Evolutionary conservation across 2,329 filamentous ascomycete genomes (phyloP), one percentile per base, ranked within the genome.

Genomic region (Talaromyces funiculosus): DNA sequence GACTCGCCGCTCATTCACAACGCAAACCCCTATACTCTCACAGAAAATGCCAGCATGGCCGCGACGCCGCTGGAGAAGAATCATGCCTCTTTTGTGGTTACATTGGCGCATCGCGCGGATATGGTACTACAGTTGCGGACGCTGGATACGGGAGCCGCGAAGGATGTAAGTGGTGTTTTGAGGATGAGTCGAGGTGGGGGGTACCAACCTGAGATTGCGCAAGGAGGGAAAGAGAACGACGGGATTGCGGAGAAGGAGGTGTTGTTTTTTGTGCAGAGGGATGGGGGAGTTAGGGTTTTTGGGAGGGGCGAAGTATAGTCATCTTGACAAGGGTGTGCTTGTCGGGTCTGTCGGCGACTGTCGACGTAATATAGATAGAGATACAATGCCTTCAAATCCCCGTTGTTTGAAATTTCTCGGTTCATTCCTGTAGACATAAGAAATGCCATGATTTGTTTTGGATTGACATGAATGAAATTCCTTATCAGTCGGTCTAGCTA

Each of bases 81-180:
- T 62, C 86, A 90, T 67, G 84, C 89, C 1, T 82, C 86, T n/a
- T 84, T 96, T 62, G 76, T 89, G 20, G 79, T 92, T 37, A 84
- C 83, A 5, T 75, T 88, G 64, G 89, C 88, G n/a, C 91, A 97
- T 71, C 82, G 85, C 67, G 90, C 92, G 8, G 77, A 84, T n/a
- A 79, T 83, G 64, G 82, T 93, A 3, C 75, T 96, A 67, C 85
- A 89, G 63, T 77, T 94, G 61, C 81, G 92, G 57, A 82, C 87
- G 69, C 74, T 97, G 63, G 92, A 96, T 69, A 96, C 92, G 0
- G 93, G 93, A 0, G 86, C 87, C n/a, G 92, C 93, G 64, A 87
- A 84, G 71, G 93, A 97, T 75, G 90, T 97, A 33, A 96, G 90
- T 75, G 93, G 93, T 2, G 91, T 96, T 45, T 69, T 97, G 64